Percentiles rank a stretch among this genome's conserved stretches.
phyloP scores from a whole-genome alignment of 2,329 filamentous ascomycete species.

The Aspergillus tanneri region DNA sequence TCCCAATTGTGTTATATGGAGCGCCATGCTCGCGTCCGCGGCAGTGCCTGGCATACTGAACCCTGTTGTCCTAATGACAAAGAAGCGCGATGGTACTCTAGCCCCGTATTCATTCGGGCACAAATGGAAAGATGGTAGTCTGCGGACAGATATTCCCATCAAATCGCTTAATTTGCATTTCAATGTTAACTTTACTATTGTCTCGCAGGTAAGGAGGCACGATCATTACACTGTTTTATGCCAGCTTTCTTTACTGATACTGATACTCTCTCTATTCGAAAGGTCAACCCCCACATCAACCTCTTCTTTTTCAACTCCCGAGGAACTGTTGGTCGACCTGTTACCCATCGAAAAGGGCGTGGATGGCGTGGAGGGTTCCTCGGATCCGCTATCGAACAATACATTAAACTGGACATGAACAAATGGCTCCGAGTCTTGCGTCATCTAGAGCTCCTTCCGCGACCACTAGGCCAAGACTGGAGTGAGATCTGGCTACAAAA shows the following conservation, averaged over 20 bases:
- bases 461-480: slow-evolving; percentile 93
- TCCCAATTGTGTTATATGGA: slow-evolving; percentile 98
- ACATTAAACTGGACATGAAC: slow-evolving; percentile 91
- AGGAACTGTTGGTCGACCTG: slow-evolving; percentile 85
- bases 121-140: slow-evolving; percentile 97
- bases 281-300: slow-evolving; percentile 97
- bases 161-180: slow-evolving; percentile 94
- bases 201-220: slow-evolving; percentile 51
- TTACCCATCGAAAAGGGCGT: slow-evolving; percentile 87
- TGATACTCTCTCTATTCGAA: slow-evolving; percentile 41
- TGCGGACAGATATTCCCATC: slow-evolving; percentile 92
- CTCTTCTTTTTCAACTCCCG: slow-evolving; percentile 98
- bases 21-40: slow-evolving; percentile 88
- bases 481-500: slow-evolving; percentile 93
- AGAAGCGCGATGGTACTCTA: slow-evolving; percentile 71
- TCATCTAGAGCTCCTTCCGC: slow-evolving; percentile 85
- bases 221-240: no score
- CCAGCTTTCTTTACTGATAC: no score
- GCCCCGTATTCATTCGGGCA: slow-evolving; percentile 94
- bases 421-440: slow-evolving; percentile 97
- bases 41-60: slow-evolving; percentile 96
- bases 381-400: slow-evolving; percentile 87
- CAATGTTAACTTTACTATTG: slow-evolving; percentile 97
- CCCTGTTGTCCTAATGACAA: slow-evolving; percentile 89
- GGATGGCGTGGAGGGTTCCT: slow-evolving; percentile 97